Evolutionary conservation across 2,329 filamentous ascomycete genomes (phyloP), one percentile per base, ranked within the genome.

Genomic region (Dactylellina leptospora): DNA sequence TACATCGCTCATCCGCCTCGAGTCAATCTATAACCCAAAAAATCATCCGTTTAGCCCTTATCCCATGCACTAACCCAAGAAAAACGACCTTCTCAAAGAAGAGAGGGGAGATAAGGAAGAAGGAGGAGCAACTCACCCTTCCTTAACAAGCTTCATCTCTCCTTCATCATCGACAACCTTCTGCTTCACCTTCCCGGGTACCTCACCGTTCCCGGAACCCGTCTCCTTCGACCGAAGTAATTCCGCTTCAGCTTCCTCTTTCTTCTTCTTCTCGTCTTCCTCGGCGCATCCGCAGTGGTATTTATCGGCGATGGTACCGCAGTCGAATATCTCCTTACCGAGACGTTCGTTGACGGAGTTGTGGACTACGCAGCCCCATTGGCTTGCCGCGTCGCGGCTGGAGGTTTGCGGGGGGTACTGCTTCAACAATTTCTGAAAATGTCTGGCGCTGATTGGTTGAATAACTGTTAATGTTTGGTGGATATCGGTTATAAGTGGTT

Each of bases 241-340:
- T 33, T 78, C 75, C 50, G 81, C 77, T 75, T 78, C 30, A 53
- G 76, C 76, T 33, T 74, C 78, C 50, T 78, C 77, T 77, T 77
- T 77, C 76, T 80, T 81, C 74, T 77, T 77, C 23, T 83, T 81
- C 76, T 83, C 82, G 16, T 83, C 83, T 71, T 87, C 86, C n/a
- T 89, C 87, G 11, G 86, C 87, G 76, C 88, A 90, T 0, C 88
- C 88, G 77, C 88, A 90, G 77, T 90, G 87, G 79, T 90, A 90
- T 77, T 88, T 88, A 76, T 90, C 87, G 13, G 87, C 87, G 77
- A 90, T 87, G 27, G 87, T 85, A 66, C 82, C 85, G 76, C 88
- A 90, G 79, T 90, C 86, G 75, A 89, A 90, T 10, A 83, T 71
- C 2, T 82, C 80, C 79, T 90, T 89, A 76, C 85, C 80, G 28